A percentile compares a stretch with the other conserved stretches of the same genome.
Conservation (phyloP, 768 basidiomycete genomes). For the Panaeolus cyanescens region DNA sequence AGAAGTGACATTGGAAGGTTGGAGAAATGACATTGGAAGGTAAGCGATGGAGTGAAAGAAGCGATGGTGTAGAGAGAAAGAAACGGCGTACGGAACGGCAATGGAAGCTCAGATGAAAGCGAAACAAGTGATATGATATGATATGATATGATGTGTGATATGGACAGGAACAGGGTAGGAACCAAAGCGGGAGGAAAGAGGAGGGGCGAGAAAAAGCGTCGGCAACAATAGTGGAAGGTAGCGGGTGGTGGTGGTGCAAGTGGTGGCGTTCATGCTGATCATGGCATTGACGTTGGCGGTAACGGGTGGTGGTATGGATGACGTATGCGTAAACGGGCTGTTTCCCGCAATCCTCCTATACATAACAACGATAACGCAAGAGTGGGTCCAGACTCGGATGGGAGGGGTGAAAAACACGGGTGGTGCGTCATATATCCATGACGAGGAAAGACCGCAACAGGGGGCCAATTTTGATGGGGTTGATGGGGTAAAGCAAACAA, state of each 20-base stretch:
- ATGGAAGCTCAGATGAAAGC: background rate
- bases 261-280: background rate
- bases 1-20: background rate
- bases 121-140: background rate
- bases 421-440: too few species aligned
- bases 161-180: background rate
- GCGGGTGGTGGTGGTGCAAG: slow-evolving; percentile 17
- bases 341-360: too few species aligned
- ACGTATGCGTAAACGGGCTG: too few species aligned
- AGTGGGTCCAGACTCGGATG: too few species aligned
- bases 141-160: background rate
- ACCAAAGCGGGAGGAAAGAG: background rate
- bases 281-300: too few species aligned
- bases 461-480: too few species aligned
- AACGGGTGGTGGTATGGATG: too few species aligned
- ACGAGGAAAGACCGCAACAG: too few species aligned
- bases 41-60: background rate
- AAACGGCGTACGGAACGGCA: background rate
- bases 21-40: background rate
- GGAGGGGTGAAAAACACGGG: too few species aligned
- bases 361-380: too few species aligned
- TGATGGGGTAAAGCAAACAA: too few species aligned
- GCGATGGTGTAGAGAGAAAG: background rate
- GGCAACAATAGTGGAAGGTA: slow-evolving; percentile 11
- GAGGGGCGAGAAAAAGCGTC: background rate